These are phyloP conservation scores for Sugiyamaella novakii DNA, from an alignment of 1,139 yeast genomes.

Conservation along the genomic window DNA sequence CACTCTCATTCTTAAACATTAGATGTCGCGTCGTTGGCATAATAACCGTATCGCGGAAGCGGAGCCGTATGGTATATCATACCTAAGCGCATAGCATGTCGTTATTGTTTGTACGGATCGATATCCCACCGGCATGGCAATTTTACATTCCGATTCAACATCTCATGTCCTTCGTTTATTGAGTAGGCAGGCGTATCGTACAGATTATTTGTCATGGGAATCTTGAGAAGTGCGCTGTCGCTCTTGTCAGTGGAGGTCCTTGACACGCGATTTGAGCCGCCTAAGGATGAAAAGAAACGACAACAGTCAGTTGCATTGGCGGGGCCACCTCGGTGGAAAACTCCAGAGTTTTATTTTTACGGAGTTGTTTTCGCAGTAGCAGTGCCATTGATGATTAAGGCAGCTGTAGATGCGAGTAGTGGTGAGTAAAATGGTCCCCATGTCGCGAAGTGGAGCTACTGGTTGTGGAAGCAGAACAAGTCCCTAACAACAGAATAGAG, in stretches of 20 bases:
- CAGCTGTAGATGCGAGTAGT: slow-evolving; percentile 80
- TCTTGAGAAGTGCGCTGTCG: slow-evolving; percentile 23
- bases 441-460: too few species aligned
- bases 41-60: too few species aligned
- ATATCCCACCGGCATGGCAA: too few species aligned
- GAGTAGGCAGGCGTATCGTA: too few species aligned
- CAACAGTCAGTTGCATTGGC: slow-evolving; percentile 50
- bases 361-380: slow-evolving; percentile 60
- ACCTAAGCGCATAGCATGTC: slow-evolving; percentile 6
- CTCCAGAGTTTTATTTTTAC: slow-evolving; percentile 73
- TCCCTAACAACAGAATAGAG: slow-evolving; percentile 31
- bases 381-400: slow-evolving; percentile 79
- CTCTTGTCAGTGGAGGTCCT: slow-evolving; percentile 71
- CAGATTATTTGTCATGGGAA: slow-evolving; percentile 14
- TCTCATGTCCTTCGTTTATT: not conserved
- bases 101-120: not conserved
- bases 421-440: slow-evolving; percentile 24
- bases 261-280: slow-evolving; percentile 70
- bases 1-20: too few species aligned
- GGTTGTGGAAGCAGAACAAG: not conserved
- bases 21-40: too few species aligned
- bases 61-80: too few species aligned
- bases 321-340: slow-evolving; percentile 66
- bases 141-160: too few species aligned
- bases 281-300: slow-evolving; percentile 50